These are phyloP conservation scores for Candida gigantensis DNA, from an alignment of 1,139 yeast species.

Conservation along the genomic window DNA sequence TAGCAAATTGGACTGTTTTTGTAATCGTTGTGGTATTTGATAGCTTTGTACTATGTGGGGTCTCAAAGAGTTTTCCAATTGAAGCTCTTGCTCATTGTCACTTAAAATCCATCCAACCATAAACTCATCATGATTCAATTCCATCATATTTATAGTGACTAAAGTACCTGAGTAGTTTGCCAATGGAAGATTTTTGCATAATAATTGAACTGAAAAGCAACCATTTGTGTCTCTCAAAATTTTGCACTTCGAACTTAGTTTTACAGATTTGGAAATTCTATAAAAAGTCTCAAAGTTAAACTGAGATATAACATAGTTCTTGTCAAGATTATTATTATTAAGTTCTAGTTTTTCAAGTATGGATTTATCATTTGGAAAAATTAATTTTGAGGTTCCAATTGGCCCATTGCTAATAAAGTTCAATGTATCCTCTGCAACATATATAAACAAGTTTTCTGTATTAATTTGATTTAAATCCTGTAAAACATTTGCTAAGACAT, in stretches of 20 bases:
- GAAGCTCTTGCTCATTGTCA: conserved; percentile 13
- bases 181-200: conserved; percentile 36
- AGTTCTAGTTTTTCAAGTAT: conserved; percentile 53
- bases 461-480: conserved; percentile 67
- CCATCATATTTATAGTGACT: conserved; percentile 62
- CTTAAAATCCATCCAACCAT: conserved; percentile 14
- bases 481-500: conserved; percentile 61
- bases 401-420: conserved; percentile 66
- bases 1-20: too few species aligned
- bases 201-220: conserved; percentile 48
- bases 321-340: conserved; percentile 18
- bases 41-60: not conserved
- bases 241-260: conserved; percentile 59
- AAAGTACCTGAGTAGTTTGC: conserved; percentile 56
- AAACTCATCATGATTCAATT: conserved; percentile 24
- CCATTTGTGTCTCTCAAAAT: conserved; percentile 60
- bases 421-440: conserved; percentile 30
- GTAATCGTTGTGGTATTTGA: not conserved
- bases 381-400: conserved; percentile 68
- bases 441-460: conserved; percentile 58
- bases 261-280: conserved; percentile 54
- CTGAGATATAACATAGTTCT: conserved; percentile 31
- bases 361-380: conserved; percentile 64
- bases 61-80: conserved; percentile 1
- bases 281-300: conserved; percentile 56